A percentile compares a stretch with the other conserved stretches of the same genome.
phyloP scores from a whole-genome alignment of 331 rosid genomes.

The Prunus yedoensis region DNA sequence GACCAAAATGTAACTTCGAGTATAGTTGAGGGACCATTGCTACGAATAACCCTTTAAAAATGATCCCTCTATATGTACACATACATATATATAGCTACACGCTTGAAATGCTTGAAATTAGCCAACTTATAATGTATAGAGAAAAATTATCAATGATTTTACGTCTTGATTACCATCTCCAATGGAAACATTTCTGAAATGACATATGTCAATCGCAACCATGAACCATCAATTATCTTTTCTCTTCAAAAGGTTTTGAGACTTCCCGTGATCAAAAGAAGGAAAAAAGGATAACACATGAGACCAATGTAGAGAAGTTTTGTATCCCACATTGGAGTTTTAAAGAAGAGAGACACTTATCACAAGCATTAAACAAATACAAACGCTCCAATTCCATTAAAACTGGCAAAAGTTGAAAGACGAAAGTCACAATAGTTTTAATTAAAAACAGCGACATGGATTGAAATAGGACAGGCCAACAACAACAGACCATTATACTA shows the following conservation, averaged over 20 bases:
- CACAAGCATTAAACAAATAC: neutral
- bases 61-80: no score
- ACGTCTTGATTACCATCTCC: neutral
- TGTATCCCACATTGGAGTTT: neutral
- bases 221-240: no score
- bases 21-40: no score
- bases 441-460: neutral
- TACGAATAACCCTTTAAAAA: no score
- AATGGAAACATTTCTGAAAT: no score
- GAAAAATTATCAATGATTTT: neutral
- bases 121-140: neutral
- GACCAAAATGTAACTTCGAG: no score
- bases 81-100: no score
- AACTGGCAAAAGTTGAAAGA: neutral
- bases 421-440: neutral
- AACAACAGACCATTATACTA: neutral
- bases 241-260: neutral
- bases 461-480: neutral
- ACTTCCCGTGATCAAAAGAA: neutral
- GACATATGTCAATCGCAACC: no score
- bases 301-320: no score
- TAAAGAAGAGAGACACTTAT: neutral
- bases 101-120: neutral
- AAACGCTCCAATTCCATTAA: neutral
- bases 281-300: neutral